A percentile compares a stretch with the other conserved stretches of the same genome.
These are phyloP conservation scores for Fusarium torulosum DNA, from an alignment of 2,329 filamentous ascomycete species.

Conservation along the genomic window DNA sequence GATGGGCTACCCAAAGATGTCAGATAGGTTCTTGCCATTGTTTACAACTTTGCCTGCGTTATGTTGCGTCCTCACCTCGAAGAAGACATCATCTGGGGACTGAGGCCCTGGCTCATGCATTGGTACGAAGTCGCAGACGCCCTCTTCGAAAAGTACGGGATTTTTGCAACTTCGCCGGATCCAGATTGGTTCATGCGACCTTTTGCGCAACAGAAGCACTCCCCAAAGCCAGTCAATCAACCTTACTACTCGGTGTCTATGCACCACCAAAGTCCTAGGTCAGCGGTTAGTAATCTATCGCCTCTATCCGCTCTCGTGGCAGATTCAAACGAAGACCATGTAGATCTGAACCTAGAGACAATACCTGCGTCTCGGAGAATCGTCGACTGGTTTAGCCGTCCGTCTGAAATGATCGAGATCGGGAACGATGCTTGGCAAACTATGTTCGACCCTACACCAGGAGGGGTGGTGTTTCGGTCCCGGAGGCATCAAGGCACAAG, in stretches of 20 bases:
- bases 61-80: conserved; percentile 40
- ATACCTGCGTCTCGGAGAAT: not conserved
- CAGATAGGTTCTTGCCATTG: conserved; percentile 50
- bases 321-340: conserved; percentile 6
- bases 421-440: not conserved
- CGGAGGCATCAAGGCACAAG: not conserved
- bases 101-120: conserved; percentile 49
- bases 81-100: conserved; percentile 40
- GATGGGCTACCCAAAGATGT: conserved; percentile 46
- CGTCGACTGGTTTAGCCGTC: not conserved
- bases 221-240: not conserved
- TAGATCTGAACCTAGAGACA: too few species aligned
- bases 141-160: conserved; percentile 38
- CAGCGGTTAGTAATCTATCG: not conserved
- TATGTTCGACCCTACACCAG: conserved; percentile 17
- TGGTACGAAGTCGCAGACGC: conserved; percentile 48
- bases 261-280: not conserved
- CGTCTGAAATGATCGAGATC: not conserved
- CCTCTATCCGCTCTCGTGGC: not conserved
- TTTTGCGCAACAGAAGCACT: not conserved
- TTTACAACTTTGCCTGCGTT: conserved; percentile 51
- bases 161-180: conserved; percentile 35
- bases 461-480: not conserved
- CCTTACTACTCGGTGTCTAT: not conserved
- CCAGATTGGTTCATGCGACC: conserved; percentile 48